A percentile compares a stretch with the other conserved stretches of the same genome.
phyloP scores from a whole-genome alignment of 345 rosid species.

The Ricinus communis region DNA sequence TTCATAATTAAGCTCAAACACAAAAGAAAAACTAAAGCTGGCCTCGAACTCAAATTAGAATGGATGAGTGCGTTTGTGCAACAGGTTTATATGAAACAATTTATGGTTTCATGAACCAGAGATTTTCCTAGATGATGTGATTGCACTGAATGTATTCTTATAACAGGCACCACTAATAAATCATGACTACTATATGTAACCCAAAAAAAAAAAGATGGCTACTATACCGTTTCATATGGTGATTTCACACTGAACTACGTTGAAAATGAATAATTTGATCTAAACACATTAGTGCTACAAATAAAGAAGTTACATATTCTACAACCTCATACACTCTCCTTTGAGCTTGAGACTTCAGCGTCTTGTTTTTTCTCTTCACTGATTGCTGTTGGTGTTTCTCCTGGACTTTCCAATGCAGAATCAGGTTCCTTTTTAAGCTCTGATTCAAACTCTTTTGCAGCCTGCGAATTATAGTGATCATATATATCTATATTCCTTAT shows the following conservation, averaged over 20 bases:
- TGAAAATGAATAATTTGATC: constrained; percentile 20
- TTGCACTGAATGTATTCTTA: neutral
- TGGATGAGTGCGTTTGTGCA: too few species aligned
- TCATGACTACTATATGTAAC: too few species aligned
- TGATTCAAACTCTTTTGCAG: constrained; percentile 91
- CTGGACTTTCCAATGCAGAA: constrained; percentile 37
- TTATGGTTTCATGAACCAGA: too few species aligned
- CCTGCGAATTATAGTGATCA: constrained; percentile 46
- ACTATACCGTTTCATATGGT: neutral
- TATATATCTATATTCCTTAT: neutral
- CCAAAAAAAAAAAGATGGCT: too few species aligned
- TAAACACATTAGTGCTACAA: constrained; percentile 18
- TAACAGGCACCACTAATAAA: neutral
- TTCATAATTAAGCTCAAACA: too few species aligned
- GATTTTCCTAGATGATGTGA: too few species aligned
- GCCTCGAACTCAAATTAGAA: too few species aligned
- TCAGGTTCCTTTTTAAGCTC: constrained; percentile 90
- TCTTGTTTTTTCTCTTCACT: constrained; percentile 50
- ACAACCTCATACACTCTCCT: constrained; percentile 62
- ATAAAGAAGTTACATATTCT: constrained; percentile 13
- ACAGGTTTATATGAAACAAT: too few species aligned
- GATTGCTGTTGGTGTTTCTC: constrained; percentile 39
- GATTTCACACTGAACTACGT: constrained; percentile 14
- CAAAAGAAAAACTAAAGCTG: too few species aligned
- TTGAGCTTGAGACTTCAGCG: constrained; percentile 51